These are phyloP conservation scores for Penicillium concentricum DNA, from an alignment of 2,329 filamentous ascomycete species.

Conservation along the genomic window DNA sequence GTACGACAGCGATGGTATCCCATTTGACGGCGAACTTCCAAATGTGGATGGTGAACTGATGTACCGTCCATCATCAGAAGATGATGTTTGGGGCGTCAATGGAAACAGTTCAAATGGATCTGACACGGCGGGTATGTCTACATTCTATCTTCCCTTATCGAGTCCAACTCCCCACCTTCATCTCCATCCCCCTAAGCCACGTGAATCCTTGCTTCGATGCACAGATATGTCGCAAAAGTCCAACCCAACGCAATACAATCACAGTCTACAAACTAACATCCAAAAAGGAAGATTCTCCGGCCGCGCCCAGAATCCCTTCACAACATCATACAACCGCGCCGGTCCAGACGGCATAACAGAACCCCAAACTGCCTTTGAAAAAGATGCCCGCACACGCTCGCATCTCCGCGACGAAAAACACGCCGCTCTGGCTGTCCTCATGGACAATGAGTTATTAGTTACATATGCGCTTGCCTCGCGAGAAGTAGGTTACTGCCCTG, in stretches of 20 bases:
- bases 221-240: neutral
- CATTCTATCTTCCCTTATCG: neutral
- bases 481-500: constrained; percentile 30
- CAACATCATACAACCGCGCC: neutral
- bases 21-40: neutral
- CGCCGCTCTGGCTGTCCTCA: constrained; percentile 38
- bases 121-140: neutral
- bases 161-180: neutral
- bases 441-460: constrained; percentile 41
- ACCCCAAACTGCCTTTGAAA: neutral
- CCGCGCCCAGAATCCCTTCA: constrained; percentile 1
- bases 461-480: constrained; percentile 41
- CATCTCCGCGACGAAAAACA: constrained; percentile 36
- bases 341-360: neutral
- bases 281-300: neutral
- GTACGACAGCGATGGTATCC: neutral
- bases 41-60: neutral
- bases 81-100: neutral
- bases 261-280: neutral
- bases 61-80: neutral
- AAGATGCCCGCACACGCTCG: constrained; percentile 13
- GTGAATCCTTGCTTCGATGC: neutral
- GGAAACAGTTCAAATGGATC: neutral
- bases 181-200: neutral
- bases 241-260: neutral